Evolutionary conservation across 1,139 yeast species (phyloP), one percentile per base, ranked within the genome.

Genomic region (Blastobotrys elegans): DNA sequence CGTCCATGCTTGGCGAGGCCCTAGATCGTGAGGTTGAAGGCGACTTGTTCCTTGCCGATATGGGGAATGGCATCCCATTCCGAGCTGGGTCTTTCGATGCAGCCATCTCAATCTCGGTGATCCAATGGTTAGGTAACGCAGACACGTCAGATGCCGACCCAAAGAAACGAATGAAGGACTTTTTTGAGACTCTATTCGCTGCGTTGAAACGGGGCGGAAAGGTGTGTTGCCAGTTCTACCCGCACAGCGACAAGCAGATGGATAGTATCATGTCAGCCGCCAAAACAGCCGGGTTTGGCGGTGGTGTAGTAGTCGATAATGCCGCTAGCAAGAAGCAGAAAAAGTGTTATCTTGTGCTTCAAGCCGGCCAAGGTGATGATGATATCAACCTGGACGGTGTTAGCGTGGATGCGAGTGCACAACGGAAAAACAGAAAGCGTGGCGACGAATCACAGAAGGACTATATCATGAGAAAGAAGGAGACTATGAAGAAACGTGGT

Each of bases 51-150:
- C 71, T 90, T 50, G 83, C 88, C 36, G 99, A 92, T 70, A 85
- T 92, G 75, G 99, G 99, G 36, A 75, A 76, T 51, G 98, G 98
- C 22, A 76, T 94, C 3, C 98, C 98, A 6, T 92, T 92, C 62
- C 75, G 98, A 60, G 89, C 98, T 1, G 99, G 98, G 47, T 77
- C 96, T 0, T 92, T 92, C 64, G 99, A 94, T 68, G 97, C 97
- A 1, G 98, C 96, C 2, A 86, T 92, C 39, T 84, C 95, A 20
- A 88, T 92, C 56, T 85, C 96, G 41, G 98, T 95, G 3, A 88
- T 92, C 49, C 99, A 92, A 66, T 92, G 99, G 99, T 77, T 92
- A 40, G 88, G 97, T 72, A 92, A 92, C 64, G 98, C 98, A 2
- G 98, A 92, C 65, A 76, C 88, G 3, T 68, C 88, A 2, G 74